These are phyloP conservation scores for Sporodiniella umbellata DNA, from an alignment of 371 early-diverging fungal species.

Conservation along the genomic window DNA sequence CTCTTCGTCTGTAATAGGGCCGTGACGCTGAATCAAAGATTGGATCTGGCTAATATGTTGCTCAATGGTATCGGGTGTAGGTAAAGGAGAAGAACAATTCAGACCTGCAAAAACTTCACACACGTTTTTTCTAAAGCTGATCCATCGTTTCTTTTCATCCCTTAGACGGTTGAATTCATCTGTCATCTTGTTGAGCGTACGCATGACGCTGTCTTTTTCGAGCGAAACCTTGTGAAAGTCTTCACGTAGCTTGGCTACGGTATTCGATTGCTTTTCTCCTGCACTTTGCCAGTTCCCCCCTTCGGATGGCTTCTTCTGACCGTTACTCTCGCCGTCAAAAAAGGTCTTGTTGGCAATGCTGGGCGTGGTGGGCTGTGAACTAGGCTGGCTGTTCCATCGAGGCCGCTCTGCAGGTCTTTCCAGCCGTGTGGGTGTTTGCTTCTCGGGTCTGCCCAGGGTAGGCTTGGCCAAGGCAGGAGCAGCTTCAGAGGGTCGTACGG, in stretches of 20 bases:
- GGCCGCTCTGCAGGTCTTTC: neutral
- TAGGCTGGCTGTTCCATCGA: constrained; percentile 1
- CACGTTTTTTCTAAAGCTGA: constrained; percentile 6
- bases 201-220: neutral
- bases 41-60: constrained; percentile 14
- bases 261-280: no score
- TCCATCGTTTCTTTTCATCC: constrained; percentile 10
- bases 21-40: constrained; percentile 10
- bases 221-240: neutral
- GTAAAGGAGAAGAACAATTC: constrained; percentile 5
- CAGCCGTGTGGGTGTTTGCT: neutral
- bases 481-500: neutral
- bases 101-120: constrained; percentile 9
- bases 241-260: no score
- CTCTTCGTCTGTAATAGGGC: constrained; percentile 17
- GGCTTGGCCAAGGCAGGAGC: no score
- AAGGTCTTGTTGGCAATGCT: constrained; percentile 4
- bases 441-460: neutral
- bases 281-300: no score
- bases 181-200: neutral
- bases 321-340: constrained; percentile 14
- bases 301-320: neutral
- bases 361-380: constrained; percentile 10
- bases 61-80: constrained; percentile 9
- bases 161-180: constrained; percentile 10